Evolutionary conservation across 2,329 filamentous ascomycete species (phyloP).

Genomic region (Calonectria crousiana): DNA sequence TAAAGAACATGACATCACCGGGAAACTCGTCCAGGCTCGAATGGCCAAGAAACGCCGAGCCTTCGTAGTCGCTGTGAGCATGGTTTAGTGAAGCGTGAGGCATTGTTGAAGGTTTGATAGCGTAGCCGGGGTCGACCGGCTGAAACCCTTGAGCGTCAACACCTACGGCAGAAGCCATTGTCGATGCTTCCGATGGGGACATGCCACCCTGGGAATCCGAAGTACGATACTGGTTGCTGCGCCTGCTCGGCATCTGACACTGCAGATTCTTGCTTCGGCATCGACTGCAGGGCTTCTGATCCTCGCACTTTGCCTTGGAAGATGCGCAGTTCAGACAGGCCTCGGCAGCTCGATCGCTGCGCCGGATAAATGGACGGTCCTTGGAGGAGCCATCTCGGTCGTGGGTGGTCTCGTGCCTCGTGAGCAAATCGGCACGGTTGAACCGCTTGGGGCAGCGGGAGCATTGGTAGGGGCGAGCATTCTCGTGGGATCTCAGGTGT

Average conservation of each 20-base stretch:
- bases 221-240: constrained; percentile 41
- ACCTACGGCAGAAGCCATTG: constrained; percentile 33
- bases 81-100: constrained; percentile 30
- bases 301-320: constrained; percentile 44
- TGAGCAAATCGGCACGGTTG: constrained; percentile 43
- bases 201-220: constrained; percentile 40
- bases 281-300: constrained; percentile 44
- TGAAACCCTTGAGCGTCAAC: constrained; percentile 34
- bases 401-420: constrained; percentile 43
- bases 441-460: constrained; percentile 44
- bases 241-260: constrained; percentile 43
- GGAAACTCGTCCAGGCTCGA: constrained; percentile 30
- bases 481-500: constrained; percentile 43
- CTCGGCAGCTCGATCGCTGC: constrained; percentile 42
- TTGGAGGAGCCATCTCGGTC: constrained; percentile 43
- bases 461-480: constrained; percentile 44
- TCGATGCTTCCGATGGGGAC: constrained; percentile 41
- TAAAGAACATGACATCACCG: constrained; percentile 32
- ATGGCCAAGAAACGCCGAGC: constrained; percentile 30
- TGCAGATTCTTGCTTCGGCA: constrained; percentile 42
- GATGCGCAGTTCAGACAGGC: constrained; percentile 44
- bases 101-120: constrained; percentile 25
- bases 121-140: constrained; percentile 33
- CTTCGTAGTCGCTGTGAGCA: constrained; percentile 29
- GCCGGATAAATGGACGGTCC: constrained; percentile 42